Percentiles rank a stretch among this genome's conserved stretches.
Evolutionary conservation across 352 stramenopile genomes (phyloP).

Genomic region (Pythium insidiosum): DNA sequence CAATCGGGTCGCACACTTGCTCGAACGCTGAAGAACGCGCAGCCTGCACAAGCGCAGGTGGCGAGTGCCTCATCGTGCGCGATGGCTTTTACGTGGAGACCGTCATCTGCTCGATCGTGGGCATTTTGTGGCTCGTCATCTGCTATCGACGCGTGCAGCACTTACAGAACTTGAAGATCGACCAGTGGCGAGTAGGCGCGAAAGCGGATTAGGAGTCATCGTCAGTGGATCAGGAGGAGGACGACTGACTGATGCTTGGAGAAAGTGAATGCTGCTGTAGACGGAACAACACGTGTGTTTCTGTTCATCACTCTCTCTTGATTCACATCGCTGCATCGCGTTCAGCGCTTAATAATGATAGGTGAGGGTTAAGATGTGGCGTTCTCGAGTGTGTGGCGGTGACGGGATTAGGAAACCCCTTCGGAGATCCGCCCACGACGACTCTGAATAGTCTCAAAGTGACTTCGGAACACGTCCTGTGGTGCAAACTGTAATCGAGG

Average conservation of each 20-base stretch:
- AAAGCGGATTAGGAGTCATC: conserved; percentile 7
- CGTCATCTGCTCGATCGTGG: conserved; percentile 56
- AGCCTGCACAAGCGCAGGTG: conserved; percentile 41
- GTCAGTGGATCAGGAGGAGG: neutral
- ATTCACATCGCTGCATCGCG: too few relatives aligned
- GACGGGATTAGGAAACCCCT: too few relatives aligned
- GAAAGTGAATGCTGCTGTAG: too few relatives aligned
- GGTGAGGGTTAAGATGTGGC: too few relatives aligned
- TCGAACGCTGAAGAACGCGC: conserved; percentile 63
- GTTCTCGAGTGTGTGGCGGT: too few relatives aligned
- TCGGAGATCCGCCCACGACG: too few relatives aligned
- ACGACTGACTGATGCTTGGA: too few relatives aligned
- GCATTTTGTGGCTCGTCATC: conserved; percentile 58
- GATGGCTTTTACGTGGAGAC: conserved; percentile 83
- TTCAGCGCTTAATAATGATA: too few relatives aligned
- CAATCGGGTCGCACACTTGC: conserved; percentile 68
- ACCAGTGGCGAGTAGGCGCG: conserved; percentile 61
- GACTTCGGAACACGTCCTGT: conserved; percentile 68
- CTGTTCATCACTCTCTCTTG: too few relatives aligned
- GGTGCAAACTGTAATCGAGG: conserved; percentile 59
- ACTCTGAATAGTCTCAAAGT: too few relatives aligned
- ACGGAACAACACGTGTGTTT: too few relatives aligned
- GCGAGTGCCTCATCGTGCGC: conserved; percentile 66
- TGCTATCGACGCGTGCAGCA: conserved; percentile 60
- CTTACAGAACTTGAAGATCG: conserved; percentile 77